Conservation (phyloP, 139 green algal species). For the Asterochloris sp. region DNA sequence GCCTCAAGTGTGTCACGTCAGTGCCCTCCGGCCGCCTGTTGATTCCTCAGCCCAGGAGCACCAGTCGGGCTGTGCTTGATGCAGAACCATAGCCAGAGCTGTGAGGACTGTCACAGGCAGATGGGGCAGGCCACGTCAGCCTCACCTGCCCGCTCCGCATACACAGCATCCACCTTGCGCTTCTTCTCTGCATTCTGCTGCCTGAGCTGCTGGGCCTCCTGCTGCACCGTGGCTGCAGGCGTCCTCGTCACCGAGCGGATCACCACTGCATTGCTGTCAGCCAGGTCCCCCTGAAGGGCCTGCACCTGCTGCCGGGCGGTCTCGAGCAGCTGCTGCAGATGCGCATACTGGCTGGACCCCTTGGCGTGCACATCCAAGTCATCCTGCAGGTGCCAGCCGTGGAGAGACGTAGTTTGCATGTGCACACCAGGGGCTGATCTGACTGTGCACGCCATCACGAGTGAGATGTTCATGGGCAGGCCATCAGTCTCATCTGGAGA, state of each 20-base stretch:
- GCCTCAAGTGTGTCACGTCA: too few relatives aligned
- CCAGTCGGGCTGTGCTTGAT: too few relatives aligned
- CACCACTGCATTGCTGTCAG: constrained; percentile 75
- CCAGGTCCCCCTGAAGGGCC: constrained; percentile 59
- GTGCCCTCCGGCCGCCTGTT: too few relatives aligned
- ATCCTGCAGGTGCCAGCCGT: constrained; percentile 19
- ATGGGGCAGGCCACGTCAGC: background rate
- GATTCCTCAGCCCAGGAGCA: too few relatives aligned
- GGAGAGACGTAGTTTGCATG: background rate
- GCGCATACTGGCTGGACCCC: constrained; percentile 43
- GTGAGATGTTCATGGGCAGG: background rate
- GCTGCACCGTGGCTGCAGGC: constrained; percentile 25
- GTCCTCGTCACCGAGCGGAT: constrained; percentile 43
- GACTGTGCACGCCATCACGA: background rate
- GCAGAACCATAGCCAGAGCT: background rate
- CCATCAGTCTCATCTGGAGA: background rate
- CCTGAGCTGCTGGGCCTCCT: constrained; percentile 40
- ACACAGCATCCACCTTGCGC: constrained; percentile 52
- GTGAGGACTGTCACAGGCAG: background rate
- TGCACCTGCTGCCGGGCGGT: constrained; percentile 60
- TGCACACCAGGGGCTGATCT: background rate
- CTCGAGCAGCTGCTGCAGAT: constrained; percentile 38
- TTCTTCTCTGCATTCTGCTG: constrained; percentile 1
- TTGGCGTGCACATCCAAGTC: constrained; percentile 49
- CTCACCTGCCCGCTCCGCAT: constrained; percentile 3